Evolutionary conservation across 164 flowering plant species (phyloP).

Genomic region (Brasenia schreberi): DNA sequence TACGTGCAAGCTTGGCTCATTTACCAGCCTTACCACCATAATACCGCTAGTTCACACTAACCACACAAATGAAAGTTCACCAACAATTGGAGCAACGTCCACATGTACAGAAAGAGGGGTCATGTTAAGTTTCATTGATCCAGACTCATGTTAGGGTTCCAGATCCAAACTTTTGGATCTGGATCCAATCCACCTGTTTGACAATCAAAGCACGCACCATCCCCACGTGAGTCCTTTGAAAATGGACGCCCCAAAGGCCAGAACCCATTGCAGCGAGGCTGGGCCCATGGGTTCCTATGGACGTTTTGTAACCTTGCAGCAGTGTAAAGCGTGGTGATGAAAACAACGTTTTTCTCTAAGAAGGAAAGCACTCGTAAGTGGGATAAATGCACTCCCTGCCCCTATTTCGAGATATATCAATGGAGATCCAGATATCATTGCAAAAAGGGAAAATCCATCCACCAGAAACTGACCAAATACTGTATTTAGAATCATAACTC

Average conservation of each 20-base stretch:
- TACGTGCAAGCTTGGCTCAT: no score
- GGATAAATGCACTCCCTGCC: background rate
- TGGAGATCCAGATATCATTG: background rate
- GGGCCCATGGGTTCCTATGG: background rate
- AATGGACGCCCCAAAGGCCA: background rate
- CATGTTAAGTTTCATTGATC: no score
- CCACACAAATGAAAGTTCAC: no score
- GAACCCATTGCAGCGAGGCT: background rate
- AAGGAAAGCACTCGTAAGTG: background rate
- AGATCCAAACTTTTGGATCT: background rate
- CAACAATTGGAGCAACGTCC: no score
- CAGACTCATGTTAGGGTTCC: no score
- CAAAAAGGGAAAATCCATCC: background rate
- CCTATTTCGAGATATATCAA: background rate
- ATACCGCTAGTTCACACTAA: no score
- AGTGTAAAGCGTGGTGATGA: background rate
- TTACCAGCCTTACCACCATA: no score
- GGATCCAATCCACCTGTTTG: background rate
- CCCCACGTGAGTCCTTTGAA: background rate
- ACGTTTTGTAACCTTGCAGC: background rate
- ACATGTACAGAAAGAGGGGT: no score
- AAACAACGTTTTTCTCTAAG: background rate
- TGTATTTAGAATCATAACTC: background rate
- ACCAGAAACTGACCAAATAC: background rate
- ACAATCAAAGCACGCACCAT: background rate